phyloP scores from a whole-genome alignment of 2,329 filamentous ascomycete species.

The Aspergillus sp. region DNA sequence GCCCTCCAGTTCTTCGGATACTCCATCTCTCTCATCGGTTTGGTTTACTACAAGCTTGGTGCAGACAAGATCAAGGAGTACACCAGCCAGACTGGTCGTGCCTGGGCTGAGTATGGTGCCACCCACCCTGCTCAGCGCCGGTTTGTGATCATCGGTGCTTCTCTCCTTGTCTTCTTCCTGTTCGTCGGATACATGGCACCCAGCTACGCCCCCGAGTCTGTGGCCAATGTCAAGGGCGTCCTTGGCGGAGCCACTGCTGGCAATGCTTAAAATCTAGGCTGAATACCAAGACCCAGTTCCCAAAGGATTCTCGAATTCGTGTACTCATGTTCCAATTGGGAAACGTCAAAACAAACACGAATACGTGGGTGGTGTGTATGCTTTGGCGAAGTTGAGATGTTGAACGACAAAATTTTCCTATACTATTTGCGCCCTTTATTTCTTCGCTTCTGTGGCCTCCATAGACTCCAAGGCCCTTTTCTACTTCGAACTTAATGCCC shows the following conservation, averaged over 20 bases:
- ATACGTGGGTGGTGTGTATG: background rate
- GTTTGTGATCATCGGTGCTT: conserved; percentile 66
- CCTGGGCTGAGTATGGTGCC: conserved; percentile 84
- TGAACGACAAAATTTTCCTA: conserved; percentile 12
- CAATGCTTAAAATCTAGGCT: conserved; percentile 27
- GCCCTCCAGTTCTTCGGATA: conserved; percentile 75
- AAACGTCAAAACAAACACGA: background rate
- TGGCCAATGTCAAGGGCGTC: conserved; percentile 36
- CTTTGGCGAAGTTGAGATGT: background rate
- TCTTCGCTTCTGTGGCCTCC: background rate
- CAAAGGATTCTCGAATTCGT: background rate
- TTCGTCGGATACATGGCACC: conserved; percentile 65
- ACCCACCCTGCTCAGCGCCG: conserved; percentile 76
- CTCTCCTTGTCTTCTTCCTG: conserved; percentile 67
- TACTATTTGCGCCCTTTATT: background rate
- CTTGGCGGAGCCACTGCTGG: conserved; percentile 35
- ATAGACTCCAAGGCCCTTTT: conserved; percentile 12
- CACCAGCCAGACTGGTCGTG: conserved; percentile 67
- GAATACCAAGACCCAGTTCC: background rate
- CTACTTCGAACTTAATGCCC: conserved; percentile 16
- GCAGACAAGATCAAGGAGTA: conserved; percentile 81
- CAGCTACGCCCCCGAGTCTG: conserved; percentile 39
- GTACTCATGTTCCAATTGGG: background rate
- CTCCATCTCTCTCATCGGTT: conserved; percentile 65
- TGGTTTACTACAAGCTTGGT: conserved; percentile 69